These are phyloP conservation scores for Venustampulla echinocandica DNA, from an alignment of 495 filamentous ascomycete genomes.

Conservation along the genomic window DNA sequence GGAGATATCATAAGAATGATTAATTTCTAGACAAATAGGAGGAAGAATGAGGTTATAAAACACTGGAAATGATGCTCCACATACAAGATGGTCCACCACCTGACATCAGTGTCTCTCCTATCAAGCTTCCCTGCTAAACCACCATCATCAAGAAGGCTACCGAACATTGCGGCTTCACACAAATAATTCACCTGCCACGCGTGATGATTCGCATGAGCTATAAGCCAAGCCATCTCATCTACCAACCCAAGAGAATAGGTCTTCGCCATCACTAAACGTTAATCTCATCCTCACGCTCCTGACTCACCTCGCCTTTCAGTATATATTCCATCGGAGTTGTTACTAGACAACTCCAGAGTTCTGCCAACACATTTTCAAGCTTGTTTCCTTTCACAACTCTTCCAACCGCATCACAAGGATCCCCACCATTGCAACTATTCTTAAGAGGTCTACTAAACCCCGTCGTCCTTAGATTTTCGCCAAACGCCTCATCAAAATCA, in stretches of 20 bases:
- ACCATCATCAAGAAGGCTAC: conserved; percentile 29
- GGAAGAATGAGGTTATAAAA: too few relatives aligned
- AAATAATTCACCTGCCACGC: conserved; percentile 32
- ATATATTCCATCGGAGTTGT: not conserved
- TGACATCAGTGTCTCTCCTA: too few relatives aligned
- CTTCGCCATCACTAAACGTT: conserved; percentile 21
- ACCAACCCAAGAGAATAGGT: conserved; percentile 23
- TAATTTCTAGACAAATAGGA: too few relatives aligned
- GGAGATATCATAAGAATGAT: too few relatives aligned
- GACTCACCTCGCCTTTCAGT: not conserved
- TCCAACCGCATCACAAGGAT: not conserved
- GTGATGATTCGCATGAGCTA: conserved; percentile 28
- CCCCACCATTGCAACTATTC: not conserved
- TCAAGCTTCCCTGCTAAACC: conserved; percentile 6
- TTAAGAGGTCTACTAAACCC: not conserved
- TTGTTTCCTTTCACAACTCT: not conserved
- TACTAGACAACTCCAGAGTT: not conserved
- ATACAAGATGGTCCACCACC: too few relatives aligned
- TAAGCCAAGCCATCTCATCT: conserved; percentile 26
- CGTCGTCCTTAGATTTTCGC: not conserved
- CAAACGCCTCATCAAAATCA: not conserved
- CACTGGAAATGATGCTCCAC: too few relatives aligned
- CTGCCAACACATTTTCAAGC: not conserved
- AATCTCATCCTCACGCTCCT: conserved; percentile 7
- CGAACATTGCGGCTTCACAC: conserved; percentile 32